These are phyloP conservation scores for Salvia splendens DNA, from an alignment of 257 asterid genomes.

Conservation along the genomic window DNA sequence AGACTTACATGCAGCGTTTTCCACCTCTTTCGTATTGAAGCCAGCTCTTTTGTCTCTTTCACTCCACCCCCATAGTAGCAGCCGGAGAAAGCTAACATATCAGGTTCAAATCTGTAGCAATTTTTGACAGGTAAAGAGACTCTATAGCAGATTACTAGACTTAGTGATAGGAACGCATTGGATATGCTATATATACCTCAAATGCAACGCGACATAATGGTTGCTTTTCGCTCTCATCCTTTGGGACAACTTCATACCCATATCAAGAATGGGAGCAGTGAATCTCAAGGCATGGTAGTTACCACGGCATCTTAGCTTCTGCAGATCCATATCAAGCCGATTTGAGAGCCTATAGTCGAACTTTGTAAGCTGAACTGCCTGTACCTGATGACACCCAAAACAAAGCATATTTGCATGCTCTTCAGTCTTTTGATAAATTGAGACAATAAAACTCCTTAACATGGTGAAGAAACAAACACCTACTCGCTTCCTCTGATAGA, in stretches of 20 bases:
- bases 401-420: neutral
- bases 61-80: conserved; percentile 78
- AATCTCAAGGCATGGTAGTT: conserved; percentile 75
- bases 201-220: conserved; percentile 65
- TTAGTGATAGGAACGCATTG: neutral
- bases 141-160: neutral
- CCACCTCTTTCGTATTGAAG: conserved; percentile 68
- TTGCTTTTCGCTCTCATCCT: conserved; percentile 65
- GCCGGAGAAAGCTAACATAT: conserved; percentile 86
- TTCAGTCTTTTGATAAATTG: conserved; percentile 1
- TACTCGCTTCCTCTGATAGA: conserved; percentile 56
- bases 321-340: conserved; percentile 49
- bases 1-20: conserved; percentile 61
- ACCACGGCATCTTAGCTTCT: conserved; percentile 76
- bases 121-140: neutral
- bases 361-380: conserved; percentile 71
- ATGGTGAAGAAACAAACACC: conserved; percentile 29
- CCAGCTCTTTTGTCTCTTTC: conserved; percentile 53
- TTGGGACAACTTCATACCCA: conserved; percentile 60
- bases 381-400: conserved; percentile 43
- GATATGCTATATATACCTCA: conserved; percentile 47
- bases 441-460: neutral
- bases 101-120: conserved; percentile 68
- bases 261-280: conserved; percentile 58
- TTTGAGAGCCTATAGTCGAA: conserved; percentile 78